A percentile compares a stretch with the other conserved stretches of the same genome.
These are phyloP conservation scores for Fusarium haematococcum DNA, from an alignment of 2,329 filamentous ascomycete genomes.

Conservation along the genomic window DNA sequence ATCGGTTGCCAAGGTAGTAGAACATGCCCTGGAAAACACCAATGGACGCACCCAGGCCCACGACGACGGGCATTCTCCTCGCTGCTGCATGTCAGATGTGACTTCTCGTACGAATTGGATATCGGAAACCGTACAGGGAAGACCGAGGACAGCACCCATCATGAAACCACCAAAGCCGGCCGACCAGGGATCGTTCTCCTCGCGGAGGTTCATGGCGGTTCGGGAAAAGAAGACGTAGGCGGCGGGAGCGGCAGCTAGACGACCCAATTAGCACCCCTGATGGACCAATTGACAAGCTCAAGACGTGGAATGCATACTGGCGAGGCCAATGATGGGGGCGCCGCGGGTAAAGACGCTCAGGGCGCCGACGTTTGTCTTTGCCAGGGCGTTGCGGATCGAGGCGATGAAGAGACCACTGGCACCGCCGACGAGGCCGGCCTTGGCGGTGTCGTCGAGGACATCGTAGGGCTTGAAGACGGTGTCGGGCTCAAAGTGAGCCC, in stretches of 20 bases:
- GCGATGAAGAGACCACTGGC: conserved; percentile 77
- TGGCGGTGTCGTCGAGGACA: conserved; percentile 75
- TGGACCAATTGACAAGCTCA: conserved; percentile 32
- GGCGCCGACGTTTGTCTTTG: conserved; percentile 83
- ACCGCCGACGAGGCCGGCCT: conserved; percentile 73
- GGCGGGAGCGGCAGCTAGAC: conserved; percentile 70
- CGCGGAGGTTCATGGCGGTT: conserved; percentile 84
- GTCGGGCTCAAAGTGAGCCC: conserved; percentile 40
- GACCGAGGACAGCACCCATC: conserved; percentile 77
- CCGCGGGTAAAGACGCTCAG: conserved; percentile 84
- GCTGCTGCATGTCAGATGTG: conserved; percentile 44
- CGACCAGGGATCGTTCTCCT: conserved; percentile 85
- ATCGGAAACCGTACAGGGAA: conserved; percentile 71
- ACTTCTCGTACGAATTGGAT: conserved; percentile 3
- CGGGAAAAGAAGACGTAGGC: conserved; percentile 82
- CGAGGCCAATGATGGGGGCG: conserved; percentile 75
- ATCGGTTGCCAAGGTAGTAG: conserved; percentile 75
- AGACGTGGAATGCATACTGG: conserved; percentile 44
- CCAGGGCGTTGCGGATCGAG: conserved; percentile 87
- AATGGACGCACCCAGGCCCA: conserved; percentile 73
- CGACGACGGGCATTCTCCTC: conserved; percentile 73
- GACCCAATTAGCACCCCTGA: conserved; percentile 43
- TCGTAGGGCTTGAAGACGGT: conserved; percentile 77
- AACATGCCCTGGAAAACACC: conserved; percentile 71
- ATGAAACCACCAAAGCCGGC: conserved; percentile 81